Percentiles rank a stretch among this genome's conserved stretches.
Conservation (phyloP, 768 basidiomycete species). For the Daedaleopsis sinensis region DNA sequence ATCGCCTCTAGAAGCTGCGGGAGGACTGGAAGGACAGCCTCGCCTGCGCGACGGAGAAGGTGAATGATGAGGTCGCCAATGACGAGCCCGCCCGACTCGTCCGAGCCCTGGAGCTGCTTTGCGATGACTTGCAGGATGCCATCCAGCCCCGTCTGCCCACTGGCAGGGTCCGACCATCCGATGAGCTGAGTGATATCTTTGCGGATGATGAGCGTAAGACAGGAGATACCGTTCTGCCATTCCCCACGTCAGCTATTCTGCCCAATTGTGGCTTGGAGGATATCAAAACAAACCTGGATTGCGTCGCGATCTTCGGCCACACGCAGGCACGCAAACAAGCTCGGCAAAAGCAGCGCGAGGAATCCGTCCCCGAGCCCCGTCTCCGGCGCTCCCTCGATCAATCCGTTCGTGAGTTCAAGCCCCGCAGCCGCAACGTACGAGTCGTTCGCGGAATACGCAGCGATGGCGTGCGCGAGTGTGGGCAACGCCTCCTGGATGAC, state of each 20-base stretch:
- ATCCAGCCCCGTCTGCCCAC: conserved; percentile 75
- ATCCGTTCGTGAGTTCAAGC: conserved; percentile 76
- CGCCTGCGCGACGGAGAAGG: conserved; percentile 81
- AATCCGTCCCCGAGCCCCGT: conserved; percentile 78
- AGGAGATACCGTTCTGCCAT: conserved; percentile 74
- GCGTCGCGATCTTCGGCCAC: conserved; percentile 86
- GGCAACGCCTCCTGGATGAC: conserved; percentile 79
- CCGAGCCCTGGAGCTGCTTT: conserved; percentile 72
- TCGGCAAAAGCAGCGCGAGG: conserved; percentile 74
- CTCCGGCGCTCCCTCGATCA: conserved; percentile 67
- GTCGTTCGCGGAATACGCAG: conserved; percentile 58
- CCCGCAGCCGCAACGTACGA: conserved; percentile 80
- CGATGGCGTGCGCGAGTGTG: conserved; percentile 65
- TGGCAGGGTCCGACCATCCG: conserved; percentile 63
- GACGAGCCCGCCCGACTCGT: conserved; percentile 91
- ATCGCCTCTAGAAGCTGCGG: conserved; percentile 88
- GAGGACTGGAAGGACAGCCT: conserved; percentile 79
- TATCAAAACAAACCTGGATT: conserved; percentile 56
- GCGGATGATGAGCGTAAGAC: conserved; percentile 81
- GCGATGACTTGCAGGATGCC: conserved; percentile 77
- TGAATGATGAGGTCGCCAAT: conserved; percentile 97
- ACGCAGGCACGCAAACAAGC: conserved; percentile 69
- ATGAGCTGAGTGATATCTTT: conserved; percentile 86
- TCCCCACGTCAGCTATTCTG: neutral
- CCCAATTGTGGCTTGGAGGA: too few species aligned